A percentile compares a stretch with the other conserved stretches of the same genome.
These are phyloP conservation scores for Curvularia verruculosa DNA, from an alignment of 2,329 filamentous ascomycete genomes.

Conservation along the genomic window DNA sequence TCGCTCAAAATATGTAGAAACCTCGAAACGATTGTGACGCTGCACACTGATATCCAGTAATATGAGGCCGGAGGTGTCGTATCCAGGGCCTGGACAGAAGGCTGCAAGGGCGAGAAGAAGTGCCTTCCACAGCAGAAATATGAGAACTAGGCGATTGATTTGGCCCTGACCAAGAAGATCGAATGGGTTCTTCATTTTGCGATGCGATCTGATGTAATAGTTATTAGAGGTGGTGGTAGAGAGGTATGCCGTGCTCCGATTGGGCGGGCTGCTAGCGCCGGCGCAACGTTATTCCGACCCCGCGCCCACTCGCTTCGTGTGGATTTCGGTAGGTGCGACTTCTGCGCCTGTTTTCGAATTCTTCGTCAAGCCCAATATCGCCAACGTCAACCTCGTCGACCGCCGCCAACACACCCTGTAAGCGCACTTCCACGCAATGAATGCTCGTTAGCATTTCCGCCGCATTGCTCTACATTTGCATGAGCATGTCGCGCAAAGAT, in stretches of 20 bases:
- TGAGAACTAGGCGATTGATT: slow-evolving; percentile 18
- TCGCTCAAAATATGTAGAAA: slow-evolving; percentile 30
- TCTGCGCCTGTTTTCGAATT: slow-evolving; percentile 21
- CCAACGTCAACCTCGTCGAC: slow-evolving; percentile 43
- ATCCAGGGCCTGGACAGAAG: slow-evolving; percentile 65
- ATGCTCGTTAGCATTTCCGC: slow-evolving; percentile 42
- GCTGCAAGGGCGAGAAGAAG: slow-evolving; percentile 67
- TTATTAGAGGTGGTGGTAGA: slow-evolving; percentile 4
- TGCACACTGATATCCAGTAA: slow-evolving; percentile 46
- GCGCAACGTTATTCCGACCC: slow-evolving; percentile 14
- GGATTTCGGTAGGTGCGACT: slow-evolving; percentile 26
- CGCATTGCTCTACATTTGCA: slow-evolving; percentile 34
- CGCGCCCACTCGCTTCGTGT: slow-evolving; percentile 26
- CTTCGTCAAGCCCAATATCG: slow-evolving; percentile 27
- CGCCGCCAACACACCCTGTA: slow-evolving; percentile 46
- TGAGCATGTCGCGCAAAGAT: slow-evolving; percentile 43
- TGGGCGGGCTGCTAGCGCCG: slow-evolving; percentile 24
- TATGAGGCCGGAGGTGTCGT: slow-evolving; percentile 77
- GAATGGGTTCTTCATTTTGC: slow-evolving; percentile 7
- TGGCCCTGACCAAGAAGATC: not conserved
- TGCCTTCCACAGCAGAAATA: slow-evolving; percentile 70
- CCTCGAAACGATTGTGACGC: slow-evolving; percentile 27
- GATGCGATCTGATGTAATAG: not conserved
- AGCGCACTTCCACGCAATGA: slow-evolving; percentile 41
- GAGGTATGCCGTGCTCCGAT: slow-evolving; percentile 15